Base-by-base conservation (phyloP, 164 flowering plant species). In the Umbellularia californica region DNA sequence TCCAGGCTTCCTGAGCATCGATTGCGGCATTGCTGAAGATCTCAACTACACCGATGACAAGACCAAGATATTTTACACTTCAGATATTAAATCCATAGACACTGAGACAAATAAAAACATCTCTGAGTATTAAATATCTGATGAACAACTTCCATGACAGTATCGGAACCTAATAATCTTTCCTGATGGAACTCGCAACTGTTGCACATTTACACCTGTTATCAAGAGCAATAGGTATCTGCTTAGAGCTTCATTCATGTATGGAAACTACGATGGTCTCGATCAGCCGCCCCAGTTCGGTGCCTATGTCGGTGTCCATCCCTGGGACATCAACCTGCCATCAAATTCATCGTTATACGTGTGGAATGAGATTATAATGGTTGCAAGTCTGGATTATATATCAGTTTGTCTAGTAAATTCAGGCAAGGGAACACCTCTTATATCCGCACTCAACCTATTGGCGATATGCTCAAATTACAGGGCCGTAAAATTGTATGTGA, bases 381-480 rank as follows among this genome's bases (percentile, higher is more conserved):
- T 74, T 1, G 75, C 83, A 0, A 3, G 25, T 2, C 20, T 70
- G 4, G 75, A 81, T 50, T 64, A 50, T 51, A 6, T 85, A 22
- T 13, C 73, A 19, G 80, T 84, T 14, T 87, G 90, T 35, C 88
- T 87, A 0, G 77, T 81, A 19, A 80, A 87, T 58, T 81, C 62
- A 2, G 84, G 79, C 2, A 55, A 5, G 0, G 88, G 88, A 25
- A 77, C 77, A 2, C 90, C 88, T 71, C 84, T 85, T 73, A 78
- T 85, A 30, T 84, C 88, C 5, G 76, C 72, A 30, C 65, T 87
- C n/a, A n/a, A n/a, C n/a, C n/a, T n/a, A n/a, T n/a, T n/a, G n/a
- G n/a, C n/a, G n/a, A n/a, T n/a, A n/a, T n/a, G n/a, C n/a, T n/a
- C n/a, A n/a, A n/a, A n/a, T n/a, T n/a, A n/a, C n/a, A n/a, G n/a